These are phyloP conservation scores for Lathyrus aphaca DNA, from an alignment of 306 rosid genomes.

Conservation along the genomic window DNA sequence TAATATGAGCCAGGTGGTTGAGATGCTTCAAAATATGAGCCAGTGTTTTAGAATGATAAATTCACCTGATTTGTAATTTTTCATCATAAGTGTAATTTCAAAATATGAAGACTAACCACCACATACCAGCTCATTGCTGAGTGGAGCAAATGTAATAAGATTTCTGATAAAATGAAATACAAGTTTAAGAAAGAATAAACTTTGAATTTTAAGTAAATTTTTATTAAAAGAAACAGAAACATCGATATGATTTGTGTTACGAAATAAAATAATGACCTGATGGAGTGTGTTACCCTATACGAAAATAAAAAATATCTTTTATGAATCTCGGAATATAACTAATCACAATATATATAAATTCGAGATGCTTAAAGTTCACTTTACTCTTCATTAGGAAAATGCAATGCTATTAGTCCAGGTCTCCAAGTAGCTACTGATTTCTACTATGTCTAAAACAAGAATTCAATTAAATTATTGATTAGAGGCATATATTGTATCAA, in stretches of 20 bases:
- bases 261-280: slow-evolving; percentile 55
- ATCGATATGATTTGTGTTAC: not conserved
- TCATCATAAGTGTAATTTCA: not conserved
- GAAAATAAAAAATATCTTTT: no score
- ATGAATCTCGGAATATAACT: no score
- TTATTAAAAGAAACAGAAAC: slow-evolving; percentile 10
- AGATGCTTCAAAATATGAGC: slow-evolving; percentile 41
- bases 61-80: no score
- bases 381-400: not conserved
- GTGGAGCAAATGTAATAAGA: slow-evolving; percentile 72
- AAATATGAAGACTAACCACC: slow-evolving; percentile 32
- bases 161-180: slow-evolving; percentile 78
- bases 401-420: not conserved
- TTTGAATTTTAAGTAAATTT: slow-evolving; percentile 12
- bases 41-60: not conserved
- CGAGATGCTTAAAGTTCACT: not conserved
- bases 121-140: slow-evolving; percentile 66
- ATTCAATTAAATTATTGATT: slow-evolving; percentile 10
- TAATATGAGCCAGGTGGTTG: slow-evolving; percentile 57
- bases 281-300: slow-evolving; percentile 83
- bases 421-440: not conserved
- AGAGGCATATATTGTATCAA: slow-evolving; percentile 20
- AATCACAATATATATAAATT: no score
- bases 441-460: not conserved
- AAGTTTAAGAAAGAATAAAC: not conserved